Evolutionary conservation across 2,329 filamentous ascomycete species (phyloP).

Genomic region (Xylaria sp.): DNA sequence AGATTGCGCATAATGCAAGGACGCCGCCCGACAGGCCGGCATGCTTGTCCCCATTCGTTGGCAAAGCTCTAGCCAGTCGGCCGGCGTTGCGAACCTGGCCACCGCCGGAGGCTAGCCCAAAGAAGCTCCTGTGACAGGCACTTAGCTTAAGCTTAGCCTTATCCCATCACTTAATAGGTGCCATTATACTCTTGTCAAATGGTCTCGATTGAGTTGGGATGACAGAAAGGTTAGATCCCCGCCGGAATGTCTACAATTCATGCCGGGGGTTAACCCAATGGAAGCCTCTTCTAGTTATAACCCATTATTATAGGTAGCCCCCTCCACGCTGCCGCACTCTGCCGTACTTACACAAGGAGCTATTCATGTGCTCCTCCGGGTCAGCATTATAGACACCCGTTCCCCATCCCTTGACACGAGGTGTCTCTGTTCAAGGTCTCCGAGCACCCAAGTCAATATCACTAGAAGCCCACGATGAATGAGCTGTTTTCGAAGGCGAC

Average conservation of each 20-base stretch:
- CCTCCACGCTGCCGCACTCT: no score
- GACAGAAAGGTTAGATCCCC: no score
- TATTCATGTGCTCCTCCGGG: background rate
- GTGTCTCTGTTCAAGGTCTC: slow-evolving; percentile 27
- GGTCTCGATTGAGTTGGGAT: no score
- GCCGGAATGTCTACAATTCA: no score
- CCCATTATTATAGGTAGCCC: no score
- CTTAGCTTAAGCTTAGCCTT: background rate
- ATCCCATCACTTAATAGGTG: slow-evolving; percentile 4
- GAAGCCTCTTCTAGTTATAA: no score
- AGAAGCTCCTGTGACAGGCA: slow-evolving; percentile 2
- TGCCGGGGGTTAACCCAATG: no score
- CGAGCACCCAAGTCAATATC: slow-evolving; percentile 31
- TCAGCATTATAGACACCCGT: slow-evolving; percentile 5
- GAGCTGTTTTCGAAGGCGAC: slow-evolving; percentile 25
- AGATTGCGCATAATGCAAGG: slow-evolving; percentile 32
- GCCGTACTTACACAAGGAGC: background rate
- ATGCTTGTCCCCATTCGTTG: background rate
- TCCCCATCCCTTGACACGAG: background rate
- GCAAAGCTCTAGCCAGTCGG: slow-evolving; percentile 17
- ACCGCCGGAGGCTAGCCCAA: slow-evolving; percentile 15
- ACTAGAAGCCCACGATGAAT: slow-evolving; percentile 26
- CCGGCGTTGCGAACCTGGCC: slow-evolving; percentile 6
- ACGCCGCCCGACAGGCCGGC: slow-evolving; percentile 25
- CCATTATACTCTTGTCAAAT: slow-evolving; percentile 2